Evolutionary conservation across 257 asterid species (phyloP), one percentile per base, ranked within the genome.

Genomic region (Jacaranda copaia): DNA sequence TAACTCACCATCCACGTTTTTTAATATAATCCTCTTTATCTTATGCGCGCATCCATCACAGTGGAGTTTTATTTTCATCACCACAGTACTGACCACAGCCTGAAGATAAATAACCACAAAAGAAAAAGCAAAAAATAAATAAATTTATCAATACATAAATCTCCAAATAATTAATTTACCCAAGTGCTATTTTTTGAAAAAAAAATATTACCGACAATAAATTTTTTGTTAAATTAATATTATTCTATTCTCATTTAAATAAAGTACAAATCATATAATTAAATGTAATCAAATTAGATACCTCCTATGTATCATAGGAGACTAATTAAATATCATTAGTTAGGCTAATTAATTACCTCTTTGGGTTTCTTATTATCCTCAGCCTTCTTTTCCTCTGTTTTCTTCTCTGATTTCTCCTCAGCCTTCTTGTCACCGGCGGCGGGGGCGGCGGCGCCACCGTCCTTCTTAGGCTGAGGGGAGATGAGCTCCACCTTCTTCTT

Each of bases 11-110:
- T 89, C 90, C 52, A 85, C 25, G n/a, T 92, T 84, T 81, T 87
- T 89, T 3, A 35, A 36, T 73, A 94, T 85, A 60, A 85, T 79
- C 71, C 95, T 72, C 84, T 84, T 90, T 53, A 94, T 92, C 80
- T 94, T 94, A 46, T 84, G 84, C 5, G 96, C 97, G 70, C 98
- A 94, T 66, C 95, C 98, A 70, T 94, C 96, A 62, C 98, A 94
- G 85, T 94, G 98, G 52, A 94, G 84, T 55, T 70, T 85, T 79
- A 89, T 91, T 86, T 91, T 92, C 88, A 94, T 81, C 61, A 81
- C 85, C 80, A 91, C 95, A 6, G 91, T 85, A 52, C 77, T 87
- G 68, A 79, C 82, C 68, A 74, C 88, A 45, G 85, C 85, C 96
- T 93, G 81, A 81, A 55, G 15, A 58, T 61, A 58, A 73, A 3